Percentiles rank a stretch among this genome's conserved stretches.
Conservation (phyloP, 129 eudicot species). For the Lonicera japonica region DNA sequence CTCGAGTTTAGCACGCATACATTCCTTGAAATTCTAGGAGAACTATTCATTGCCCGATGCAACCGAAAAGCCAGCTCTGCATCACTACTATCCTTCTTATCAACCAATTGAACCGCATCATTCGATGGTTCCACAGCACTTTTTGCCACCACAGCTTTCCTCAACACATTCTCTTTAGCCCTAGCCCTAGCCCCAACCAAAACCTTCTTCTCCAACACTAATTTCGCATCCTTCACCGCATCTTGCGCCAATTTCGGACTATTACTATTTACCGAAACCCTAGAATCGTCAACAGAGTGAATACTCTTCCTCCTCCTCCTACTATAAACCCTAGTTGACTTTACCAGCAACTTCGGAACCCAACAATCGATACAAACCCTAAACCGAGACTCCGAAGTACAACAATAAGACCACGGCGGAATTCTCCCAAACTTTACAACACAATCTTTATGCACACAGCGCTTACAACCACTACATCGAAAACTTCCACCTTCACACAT, state of each 20-base stretch:
- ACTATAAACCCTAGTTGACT: conserved; percentile 25
- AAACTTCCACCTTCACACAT: conserved; percentile 21
- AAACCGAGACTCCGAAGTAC: conserved; percentile 28
- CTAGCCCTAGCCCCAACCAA: conserved; percentile 18
- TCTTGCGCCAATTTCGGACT: conserved; percentile 8
- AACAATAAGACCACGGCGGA: conserved; percentile 40
- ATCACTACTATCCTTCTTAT: conserved; percentile 29
- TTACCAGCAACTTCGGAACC: conserved; percentile 62
- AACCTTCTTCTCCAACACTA: conserved; percentile 24
- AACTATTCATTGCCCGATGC: conserved; percentile 68
- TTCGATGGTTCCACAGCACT: conserved; percentile 34
- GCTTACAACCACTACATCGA: conserved; percentile 41
- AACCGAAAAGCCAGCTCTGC: conserved; percentile 56
- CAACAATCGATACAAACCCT: conserved; percentile 85
- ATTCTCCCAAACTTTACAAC: conserved; percentile 26
- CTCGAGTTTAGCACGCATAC: conserved; percentile 21
- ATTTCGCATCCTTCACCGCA: conserved; percentile 17
- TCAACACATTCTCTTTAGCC: conserved; percentile 29
- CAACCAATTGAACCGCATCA: conserved; percentile 27
- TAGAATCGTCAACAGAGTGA: conserved; percentile 15
- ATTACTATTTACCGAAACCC: conserved; percentile 16
- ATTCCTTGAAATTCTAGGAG: conserved; percentile 48
- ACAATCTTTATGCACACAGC: conserved; percentile 59
- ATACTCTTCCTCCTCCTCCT: conserved; percentile 24
- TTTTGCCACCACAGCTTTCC: conserved; percentile 38